Base-by-base conservation (phyloP, 2,329 filamentous ascomycete genomes). In the Colletotrichum endophyticum region DNA sequence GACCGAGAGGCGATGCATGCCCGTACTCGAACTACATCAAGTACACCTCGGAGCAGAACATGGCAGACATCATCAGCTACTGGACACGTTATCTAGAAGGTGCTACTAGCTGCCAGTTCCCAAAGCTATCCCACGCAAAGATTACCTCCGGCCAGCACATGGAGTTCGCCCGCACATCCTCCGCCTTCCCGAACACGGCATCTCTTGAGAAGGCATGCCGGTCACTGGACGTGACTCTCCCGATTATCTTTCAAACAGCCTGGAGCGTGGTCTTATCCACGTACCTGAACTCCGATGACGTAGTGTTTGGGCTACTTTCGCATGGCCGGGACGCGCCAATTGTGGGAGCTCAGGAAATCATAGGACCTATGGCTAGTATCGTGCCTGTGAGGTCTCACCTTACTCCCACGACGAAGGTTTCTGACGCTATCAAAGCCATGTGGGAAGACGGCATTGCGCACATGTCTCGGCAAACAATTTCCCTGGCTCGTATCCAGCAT, bases 201-300 rank as follows among this genome's bases (percentile, higher is more conserved):
- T 6, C 5, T 3, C 16, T 75, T 2, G 56, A 57, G 6, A 16
- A 28, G 3, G 28, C 56, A 2, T 72, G 56, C 5, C 36, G 70
- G 6, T 44, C 32, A 6, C 53, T 88, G 0, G 92, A 92, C 19
- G 88, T 94, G n/a, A 95, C 95, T 0, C 83, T 97, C 13, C 95
- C 98, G 82, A 92, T 94, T 4, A 90, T 92, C 3, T 91, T 95
- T 0, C 94, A 98, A 82, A 93, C 93, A 3, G 91, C 95, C 3
- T 98, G 96, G 96, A 89, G 94, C 3, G 89, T 92, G 11, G 81
- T 98, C 0, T 87, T 98, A 1, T 89, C 94, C 0, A 91, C 92
- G 0, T 98, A 98, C 80, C 89, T 93, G 15, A 95, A 95, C 2
- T 95, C 98, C 80, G 81, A 86, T 3, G 89, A 89, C 6, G 92